A percentile compares a stretch with the other conserved stretches of the same genome.
phyloP scores from a whole-genome alignment of 768 basidiomycete genomes.

The Leccinum subgranulosum region DNA sequence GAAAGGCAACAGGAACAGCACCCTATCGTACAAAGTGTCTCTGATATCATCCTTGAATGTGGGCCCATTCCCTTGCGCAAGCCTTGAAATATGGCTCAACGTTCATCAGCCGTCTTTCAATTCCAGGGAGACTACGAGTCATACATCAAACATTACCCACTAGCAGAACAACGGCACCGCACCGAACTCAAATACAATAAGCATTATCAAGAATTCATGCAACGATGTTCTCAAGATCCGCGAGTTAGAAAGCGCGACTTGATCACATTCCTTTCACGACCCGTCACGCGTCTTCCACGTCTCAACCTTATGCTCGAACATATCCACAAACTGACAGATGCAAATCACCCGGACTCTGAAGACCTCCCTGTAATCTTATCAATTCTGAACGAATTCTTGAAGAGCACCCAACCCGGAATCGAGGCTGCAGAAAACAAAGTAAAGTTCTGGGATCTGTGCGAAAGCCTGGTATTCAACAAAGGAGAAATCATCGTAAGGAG shows the following conservation, averaged over 20 bases:
- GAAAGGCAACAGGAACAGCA: conserved; percentile 81
- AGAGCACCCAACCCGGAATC: conserved; percentile 87
- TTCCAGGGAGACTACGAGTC: conserved; percentile 70
- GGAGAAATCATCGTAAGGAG: conserved; percentile 77
- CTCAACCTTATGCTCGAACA: conserved; percentile 72
- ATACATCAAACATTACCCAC: conserved; percentile 86
- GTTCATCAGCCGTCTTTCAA: conserved; percentile 28
- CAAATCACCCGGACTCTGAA: conserved; percentile 77
- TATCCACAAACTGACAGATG: conserved; percentile 62
- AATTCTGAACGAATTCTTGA: conserved; percentile 69
- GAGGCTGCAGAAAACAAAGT: conserved; percentile 89
- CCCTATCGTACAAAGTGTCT: conserved; percentile 76
- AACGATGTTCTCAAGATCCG: conserved; percentile 58
- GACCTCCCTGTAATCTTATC: conserved; percentile 68
- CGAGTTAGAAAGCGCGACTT: conserved; percentile 73
- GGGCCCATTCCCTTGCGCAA: conserved; percentile 22
- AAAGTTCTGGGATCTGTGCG: conserved; percentile 79
- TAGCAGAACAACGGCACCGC: conserved; percentile 79
- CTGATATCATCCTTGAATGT: conserved; percentile 86
- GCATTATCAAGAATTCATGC: conserved; percentile 64
- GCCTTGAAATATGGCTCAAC: conserved; percentile 15
- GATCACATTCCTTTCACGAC: conserved; percentile 78
- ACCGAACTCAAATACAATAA: conserved; percentile 69
- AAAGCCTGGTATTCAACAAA: conserved; percentile 68
- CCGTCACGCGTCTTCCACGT: conserved; percentile 85